phyloP scores from a whole-genome alignment of 2,329 filamentous ascomycete genomes.

The Aspergillus tamarii region DNA sequence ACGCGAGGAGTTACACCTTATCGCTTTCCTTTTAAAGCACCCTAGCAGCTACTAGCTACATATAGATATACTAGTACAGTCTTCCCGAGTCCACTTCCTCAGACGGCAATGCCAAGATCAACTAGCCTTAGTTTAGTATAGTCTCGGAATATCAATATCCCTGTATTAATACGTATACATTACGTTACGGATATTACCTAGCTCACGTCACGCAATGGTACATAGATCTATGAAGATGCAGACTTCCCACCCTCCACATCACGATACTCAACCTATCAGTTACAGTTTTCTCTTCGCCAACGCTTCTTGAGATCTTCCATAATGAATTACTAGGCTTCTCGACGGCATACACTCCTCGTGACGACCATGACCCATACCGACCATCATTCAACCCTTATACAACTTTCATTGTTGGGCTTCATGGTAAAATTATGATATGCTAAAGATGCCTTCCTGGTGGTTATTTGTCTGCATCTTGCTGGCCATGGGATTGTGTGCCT shows the following conservation, averaged over 20 bases:
- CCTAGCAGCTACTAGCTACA: background rate
- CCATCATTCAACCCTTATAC: background rate
- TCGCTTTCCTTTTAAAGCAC: background rate
- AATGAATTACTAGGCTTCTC: too few relatives aligned
- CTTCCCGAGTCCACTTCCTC: background rate
- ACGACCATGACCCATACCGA: background rate
- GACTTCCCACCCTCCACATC: too few relatives aligned
- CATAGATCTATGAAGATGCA: background rate
- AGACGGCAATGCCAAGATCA: background rate
- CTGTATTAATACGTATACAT: background rate
- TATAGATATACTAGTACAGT: background rate
- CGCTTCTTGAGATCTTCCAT: too few relatives aligned
- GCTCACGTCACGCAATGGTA: background rate
- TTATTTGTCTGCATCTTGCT: background rate
- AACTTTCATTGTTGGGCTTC: background rate
- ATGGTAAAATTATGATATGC: background rate
- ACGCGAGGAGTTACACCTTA: conserved; percentile 1
- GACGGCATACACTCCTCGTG: too few relatives aligned
- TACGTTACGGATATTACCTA: background rate
- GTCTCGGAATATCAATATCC: background rate
- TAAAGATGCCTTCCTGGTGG: background rate
- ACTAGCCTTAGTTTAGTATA: background rate
- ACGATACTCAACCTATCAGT: too few relatives aligned
- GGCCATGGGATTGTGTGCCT: background rate
- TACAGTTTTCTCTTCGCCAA: too few relatives aligned